Evolutionary conservation across 169 alveolate genomes (phyloP), one percentile per base, ranked within the genome.

Genomic region (Eimeria sp.): DNA sequence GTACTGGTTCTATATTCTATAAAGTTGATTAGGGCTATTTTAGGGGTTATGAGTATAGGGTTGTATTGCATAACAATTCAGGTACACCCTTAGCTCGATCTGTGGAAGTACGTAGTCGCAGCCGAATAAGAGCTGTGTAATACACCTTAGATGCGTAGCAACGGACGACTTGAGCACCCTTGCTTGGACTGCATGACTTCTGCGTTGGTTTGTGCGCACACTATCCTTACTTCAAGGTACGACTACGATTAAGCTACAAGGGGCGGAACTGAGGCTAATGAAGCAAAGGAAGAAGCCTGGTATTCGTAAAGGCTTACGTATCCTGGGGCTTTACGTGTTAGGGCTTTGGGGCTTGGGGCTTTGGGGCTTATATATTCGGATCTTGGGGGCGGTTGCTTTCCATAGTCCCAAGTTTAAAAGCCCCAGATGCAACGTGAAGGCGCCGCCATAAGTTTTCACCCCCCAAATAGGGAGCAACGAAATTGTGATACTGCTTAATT

Each of bases 341-440:
- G 83, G 83, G 57, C 83, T 73, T 14, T 34, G 57, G 51, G 54
- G 20, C 54, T 11, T 73, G 83, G 83, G 57, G 51, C 83, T 73
- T 40, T 73, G 83, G 83, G 83, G 57, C 83, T 43, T 51, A 3
- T 20, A 30, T 1, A n/a, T 40, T 34, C 2, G 40, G 40, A 2
- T 1, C 40, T 34, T 34, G 0, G 40, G 40, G 40, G 40, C 40
- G 40, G 40, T 1, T 34, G 40, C 40, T 34, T 2, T 2, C 40
- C 40, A 34, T 1, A 34, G 0, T 34, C 40, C 40, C 40, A 34
- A 34, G 2, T 34, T 34, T 1, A 34, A 34, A 34, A 34, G 40
- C 40, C 40, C 40, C 2, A 34, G 40, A 34, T 34, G 40, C 40
- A 34, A n/a, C n/a, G n/a, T n/a, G n/a, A n/a, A n/a, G 30, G 83